phyloP scores from a whole-genome alignment of 495 filamentous ascomycete species.

The Choiromyces venosus region DNA sequence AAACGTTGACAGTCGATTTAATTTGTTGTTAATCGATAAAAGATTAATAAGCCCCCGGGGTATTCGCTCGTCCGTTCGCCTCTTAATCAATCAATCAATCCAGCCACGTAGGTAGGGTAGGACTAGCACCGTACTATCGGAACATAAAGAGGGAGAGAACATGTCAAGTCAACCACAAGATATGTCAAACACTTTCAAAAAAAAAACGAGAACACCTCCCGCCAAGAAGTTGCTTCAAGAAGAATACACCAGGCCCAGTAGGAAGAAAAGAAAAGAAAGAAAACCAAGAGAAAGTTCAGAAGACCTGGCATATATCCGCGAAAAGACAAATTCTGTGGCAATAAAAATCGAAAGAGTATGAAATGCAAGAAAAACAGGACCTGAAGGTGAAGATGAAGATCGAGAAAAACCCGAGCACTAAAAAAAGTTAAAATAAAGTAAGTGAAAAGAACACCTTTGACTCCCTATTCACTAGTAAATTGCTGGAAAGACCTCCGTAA shows the following conservation, averaged over 20 bases:
- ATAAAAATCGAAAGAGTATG: constrained; percentile 15
- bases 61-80: neutral
- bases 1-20: neutral
- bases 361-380: constrained; percentile 24
- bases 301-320: neutral
- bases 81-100: neutral
- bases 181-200: neutral
- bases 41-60: neutral
- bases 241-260: constrained; percentile 1
- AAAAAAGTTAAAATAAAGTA: constrained; percentile 37
- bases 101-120: neutral
- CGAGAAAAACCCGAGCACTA: constrained; percentile 35
- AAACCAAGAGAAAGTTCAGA: neutral
- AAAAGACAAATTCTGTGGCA: constrained; percentile 6
- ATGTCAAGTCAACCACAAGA: neutral
- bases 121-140: neutral
- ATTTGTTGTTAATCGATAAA: neutral
- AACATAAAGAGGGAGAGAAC: neutral
- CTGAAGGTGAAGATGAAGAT: constrained; percentile 23
- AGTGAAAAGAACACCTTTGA: constrained; percentile 33
- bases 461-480: constrained; percentile 35
- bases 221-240: neutral
- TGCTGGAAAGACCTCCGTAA: constrained; percentile 17
- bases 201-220: neutral
- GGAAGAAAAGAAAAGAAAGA: neutral